These are phyloP conservation scores for Umbelopsis vinacea DNA, from an alignment of 192 early-diverging fungal genomes.

Conservation along the genomic window DNA sequence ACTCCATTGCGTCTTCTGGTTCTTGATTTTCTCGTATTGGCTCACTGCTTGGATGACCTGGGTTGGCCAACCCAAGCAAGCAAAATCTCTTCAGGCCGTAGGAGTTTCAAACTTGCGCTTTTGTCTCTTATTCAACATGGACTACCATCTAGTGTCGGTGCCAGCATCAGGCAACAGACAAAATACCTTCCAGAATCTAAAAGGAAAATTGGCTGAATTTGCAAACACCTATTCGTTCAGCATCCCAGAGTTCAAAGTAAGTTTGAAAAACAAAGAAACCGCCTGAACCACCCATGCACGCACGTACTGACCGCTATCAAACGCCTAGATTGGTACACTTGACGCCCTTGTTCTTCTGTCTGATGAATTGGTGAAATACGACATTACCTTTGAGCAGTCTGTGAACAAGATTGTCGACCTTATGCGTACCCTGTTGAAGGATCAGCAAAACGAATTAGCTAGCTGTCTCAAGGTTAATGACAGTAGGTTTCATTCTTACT, in stretches of 20 bases:
- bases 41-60: neutral
- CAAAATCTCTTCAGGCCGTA: neutral
- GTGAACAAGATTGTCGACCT: conserved; percentile 86
- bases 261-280: neutral
- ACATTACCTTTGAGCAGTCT: conserved; percentile 75
- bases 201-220: conserved; percentile 73
- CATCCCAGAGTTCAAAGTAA: conserved; percentile 92
- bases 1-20: too few species aligned
- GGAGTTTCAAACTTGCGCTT: conserved; percentile 16
- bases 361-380: conserved; percentile 91
- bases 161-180: conserved; percentile 86
- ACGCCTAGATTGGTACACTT: conserved; percentile 88
- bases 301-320: conserved; percentile 1
- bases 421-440: conserved; percentile 72
- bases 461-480: conserved; percentile 76
- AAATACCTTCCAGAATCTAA: conserved; percentile 67
- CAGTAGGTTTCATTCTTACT: conserved; percentile 58
- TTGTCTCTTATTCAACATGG: conserved; percentile 27
- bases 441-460: conserved; percentile 60
- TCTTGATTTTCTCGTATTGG: too few species aligned
- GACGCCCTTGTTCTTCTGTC: conserved; percentile 92
- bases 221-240: conserved; percentile 85
- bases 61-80: neutral
- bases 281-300: neutral
- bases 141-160: conserved; percentile 80